Evolutionary conservation across 192 early-diverging fungal species (phyloP), one percentile per base, ranked within the genome.

Genomic region (Chytriomyces sp.): DNA sequence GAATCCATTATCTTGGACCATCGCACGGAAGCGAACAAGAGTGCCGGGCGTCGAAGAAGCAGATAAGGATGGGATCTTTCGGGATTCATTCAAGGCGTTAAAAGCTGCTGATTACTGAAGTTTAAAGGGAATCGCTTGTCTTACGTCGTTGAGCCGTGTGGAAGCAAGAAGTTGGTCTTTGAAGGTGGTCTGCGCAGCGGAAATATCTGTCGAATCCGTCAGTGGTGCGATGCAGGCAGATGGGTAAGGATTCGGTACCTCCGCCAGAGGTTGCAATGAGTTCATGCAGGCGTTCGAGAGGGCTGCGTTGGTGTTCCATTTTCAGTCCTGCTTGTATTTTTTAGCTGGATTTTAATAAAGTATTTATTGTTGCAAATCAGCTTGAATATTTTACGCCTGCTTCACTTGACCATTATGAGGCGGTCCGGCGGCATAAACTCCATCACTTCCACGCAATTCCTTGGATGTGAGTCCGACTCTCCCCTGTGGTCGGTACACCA

Each of bases 1-100:
- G 61, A 83, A 80, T 3, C 79, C 79, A 62, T 83, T 83, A 65
- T 83, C 82, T 53, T 83, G 82, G n/a, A 83, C 79, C 76, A 80
- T 81, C 48, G 69, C 79, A 24, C 82, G 75, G 64, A 83, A 80
- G 20, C 82, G 82, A 18, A 83, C 82, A 8, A 83, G 64, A 20
- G 13, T 20, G 3, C 53, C 53, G 53, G 53, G 20, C 53, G 16
- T 13, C 2, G 53, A 57, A 13, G 53, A 57, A 20, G 20, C 53
- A 57, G 16, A n/a, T 20, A 57, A 57, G 20, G 53, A 13, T 57
- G 53, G 53, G 20, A 57, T 20, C 53, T 57, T 13, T 20, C 5
- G 16, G 5, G 53, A 57, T 13, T 20, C 3, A 57, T 57, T 57
- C 53, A n/a, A 20, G 20, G 53, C 53, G 53, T 20, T 20, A n/a